A percentile compares a stretch with the other conserved stretches of the same genome.
These are phyloP conservation scores for Peronospora destructor DNA, from an alignment of 352 stramenopile genomes.

Conservation along the genomic window DNA sequence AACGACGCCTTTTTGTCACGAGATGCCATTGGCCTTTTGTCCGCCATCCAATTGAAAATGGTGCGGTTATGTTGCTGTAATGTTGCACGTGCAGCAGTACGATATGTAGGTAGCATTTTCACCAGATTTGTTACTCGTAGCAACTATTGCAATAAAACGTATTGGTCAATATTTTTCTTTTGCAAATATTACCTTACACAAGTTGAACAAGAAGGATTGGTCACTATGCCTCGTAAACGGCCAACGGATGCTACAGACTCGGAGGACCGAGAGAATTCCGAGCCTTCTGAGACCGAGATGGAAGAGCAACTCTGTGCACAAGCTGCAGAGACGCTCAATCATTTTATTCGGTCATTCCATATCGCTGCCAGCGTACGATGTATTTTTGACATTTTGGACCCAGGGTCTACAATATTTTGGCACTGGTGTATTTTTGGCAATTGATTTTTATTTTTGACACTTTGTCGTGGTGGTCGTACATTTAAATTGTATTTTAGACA, in stretches of 20 bases:
- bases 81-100: conserved; percentile 2
- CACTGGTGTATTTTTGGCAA: background rate
- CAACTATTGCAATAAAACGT: too few relatives aligned
- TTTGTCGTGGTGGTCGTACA: conserved; percentile 6
- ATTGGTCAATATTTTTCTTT: background rate
- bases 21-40: conserved; percentile 9
- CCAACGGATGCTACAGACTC: conserved; percentile 2
- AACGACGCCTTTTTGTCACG: conserved; percentile 31
- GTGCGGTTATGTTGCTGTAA: conserved; percentile 1
- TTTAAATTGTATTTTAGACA: conserved; percentile 24
- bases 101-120: too few relatives aligned
- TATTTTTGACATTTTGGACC: background rate
- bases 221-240: conserved; percentile 18
- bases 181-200: background rate
- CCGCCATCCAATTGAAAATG: conserved; percentile 8
- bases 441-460: background rate
- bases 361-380: conserved; percentile 45
- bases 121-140: too few relatives aligned
- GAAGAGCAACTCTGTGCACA: conserved; percentile 71
- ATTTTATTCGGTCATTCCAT: conserved; percentile 56
- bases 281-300: conserved; percentile 42
- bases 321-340: conserved; percentile 54
- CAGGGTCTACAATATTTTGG: background rate
- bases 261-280: conserved; percentile 3
- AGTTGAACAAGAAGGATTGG: background rate